Evolutionary conservation across 768 basidiomycete species (phyloP).

Genomic region (Tulasnella sp.): DNA sequence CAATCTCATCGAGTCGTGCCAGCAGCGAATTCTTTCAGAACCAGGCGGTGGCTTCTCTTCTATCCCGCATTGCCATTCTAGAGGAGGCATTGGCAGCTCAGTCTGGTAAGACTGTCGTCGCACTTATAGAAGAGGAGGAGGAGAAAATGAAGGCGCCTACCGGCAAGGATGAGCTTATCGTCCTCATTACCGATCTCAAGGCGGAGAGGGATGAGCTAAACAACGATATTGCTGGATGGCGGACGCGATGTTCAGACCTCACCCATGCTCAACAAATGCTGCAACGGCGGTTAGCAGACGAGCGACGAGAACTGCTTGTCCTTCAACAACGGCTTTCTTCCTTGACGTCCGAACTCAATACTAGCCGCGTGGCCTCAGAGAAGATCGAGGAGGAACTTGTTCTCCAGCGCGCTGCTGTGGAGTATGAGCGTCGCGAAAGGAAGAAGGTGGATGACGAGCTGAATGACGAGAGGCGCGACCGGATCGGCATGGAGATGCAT

Average conservation of each 20-base stretch:
- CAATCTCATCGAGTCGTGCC: slow-evolving; percentile 13
- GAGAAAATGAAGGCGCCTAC: not conserved
- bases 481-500: slow-evolving; percentile 2
- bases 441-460: not conserved
- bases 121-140: not conserved
- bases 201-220: slow-evolving; percentile 81
- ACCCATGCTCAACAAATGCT: slow-evolving; percentile 58
- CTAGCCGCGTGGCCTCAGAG: not conserved
- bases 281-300: slow-evolving; percentile 56
- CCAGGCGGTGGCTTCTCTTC: slow-evolving; percentile 53
- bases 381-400: slow-evolving; percentile 9
- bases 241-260: slow-evolving; percentile 58
- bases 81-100: slow-evolving; percentile 50
- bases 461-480: slow-evolving; percentile 3
- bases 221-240: slow-evolving; percentile 81
- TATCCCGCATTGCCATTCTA: slow-evolving; percentile 69
- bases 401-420: not conserved
- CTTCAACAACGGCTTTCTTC: slow-evolving; percentile 1
- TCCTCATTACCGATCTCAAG: slow-evolving; percentile 64
- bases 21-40: slow-evolving; percentile 42
- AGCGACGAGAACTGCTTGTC: slow-evolving; percentile 64
- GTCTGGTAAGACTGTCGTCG: too few relatives aligned
- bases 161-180: slow-evolving; percentile 57
- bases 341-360: not conserved
- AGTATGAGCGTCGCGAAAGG: not conserved